Conservation (phyloP, 257 asterid genomes). For the Rehmannia glutinosa region DNA sequence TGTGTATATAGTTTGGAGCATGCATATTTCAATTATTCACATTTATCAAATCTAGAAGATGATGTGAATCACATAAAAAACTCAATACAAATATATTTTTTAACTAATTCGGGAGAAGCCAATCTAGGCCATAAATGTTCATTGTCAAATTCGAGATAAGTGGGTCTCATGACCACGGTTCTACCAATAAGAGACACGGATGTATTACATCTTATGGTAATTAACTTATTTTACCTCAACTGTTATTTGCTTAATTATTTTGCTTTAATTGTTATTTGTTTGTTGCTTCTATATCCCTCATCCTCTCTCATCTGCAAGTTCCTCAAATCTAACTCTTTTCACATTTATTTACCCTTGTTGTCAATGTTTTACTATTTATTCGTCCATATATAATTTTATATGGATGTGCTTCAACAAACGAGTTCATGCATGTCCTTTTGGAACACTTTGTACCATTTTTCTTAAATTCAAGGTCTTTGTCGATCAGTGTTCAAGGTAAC, state of each 20-base stretch:
- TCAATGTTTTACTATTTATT: background rate
- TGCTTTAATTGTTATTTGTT: background rate
- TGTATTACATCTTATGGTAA: background rate
- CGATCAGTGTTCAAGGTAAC: conserved; percentile 5
- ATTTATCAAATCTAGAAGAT: too few species aligned
- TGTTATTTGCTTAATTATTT: background rate
- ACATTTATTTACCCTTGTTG: background rate
- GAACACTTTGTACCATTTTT: background rate
- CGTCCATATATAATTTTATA: background rate
- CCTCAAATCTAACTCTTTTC: background rate
- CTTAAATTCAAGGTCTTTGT: background rate
- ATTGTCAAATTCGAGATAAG: background rate
- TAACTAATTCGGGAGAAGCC: too few species aligned
- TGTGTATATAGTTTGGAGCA: too few species aligned
- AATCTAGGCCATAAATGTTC: background rate
- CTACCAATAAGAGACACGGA: background rate
- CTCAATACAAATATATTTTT: too few species aligned
- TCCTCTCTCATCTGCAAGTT: background rate
- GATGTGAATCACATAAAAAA: too few species aligned
- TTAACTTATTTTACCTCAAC: background rate
- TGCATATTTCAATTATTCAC: too few species aligned
- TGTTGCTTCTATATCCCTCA: background rate
- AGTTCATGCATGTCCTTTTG: background rate
- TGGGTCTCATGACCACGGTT: background rate
- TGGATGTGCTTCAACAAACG: background rate